A percentile compares a stretch with the other conserved stretches of the same genome.
These are phyloP conservation scores for Rhodotorula sphaerocarpa DNA, from an alignment of 768 basidiomycete genomes.

Conservation along the genomic window DNA sequence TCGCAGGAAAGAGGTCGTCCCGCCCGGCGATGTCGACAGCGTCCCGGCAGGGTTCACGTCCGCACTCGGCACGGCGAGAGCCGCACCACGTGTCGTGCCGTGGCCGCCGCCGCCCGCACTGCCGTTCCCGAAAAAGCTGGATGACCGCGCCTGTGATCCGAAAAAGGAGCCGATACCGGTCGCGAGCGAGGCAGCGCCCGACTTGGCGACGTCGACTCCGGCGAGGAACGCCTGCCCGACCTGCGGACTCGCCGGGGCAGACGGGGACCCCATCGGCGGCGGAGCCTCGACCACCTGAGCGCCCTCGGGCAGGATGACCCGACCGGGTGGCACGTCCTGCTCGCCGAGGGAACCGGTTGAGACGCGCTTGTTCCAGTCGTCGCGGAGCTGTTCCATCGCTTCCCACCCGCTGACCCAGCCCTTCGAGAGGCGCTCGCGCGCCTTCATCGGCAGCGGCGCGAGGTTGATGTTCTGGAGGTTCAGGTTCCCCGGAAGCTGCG, in stretches of 20 bases:
- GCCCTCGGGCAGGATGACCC: too few species aligned
- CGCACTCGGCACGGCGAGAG: neutral
- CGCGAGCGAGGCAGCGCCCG: conserved; percentile 32
- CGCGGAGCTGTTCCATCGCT: conserved; percentile 1
- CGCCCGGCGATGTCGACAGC: neutral
- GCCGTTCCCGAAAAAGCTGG: neutral
- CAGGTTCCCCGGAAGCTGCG: neutral
- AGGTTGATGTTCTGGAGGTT: conserved; percentile 72
- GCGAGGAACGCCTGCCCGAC: conserved; percentile 13
- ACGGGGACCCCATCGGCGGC: neutral
- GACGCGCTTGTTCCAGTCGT: conserved; percentile 1
- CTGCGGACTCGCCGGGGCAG: neutral
- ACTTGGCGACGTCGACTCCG: conserved; percentile 30
- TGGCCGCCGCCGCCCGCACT: too few species aligned
- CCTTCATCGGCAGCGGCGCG: conserved; percentile 46
- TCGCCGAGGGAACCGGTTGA: too few species aligned
- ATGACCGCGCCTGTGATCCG: conserved; percentile 5
- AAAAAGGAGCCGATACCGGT: conserved; percentile 14
- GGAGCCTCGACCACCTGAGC: neutral
- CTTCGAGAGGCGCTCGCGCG: conserved; percentile 7
- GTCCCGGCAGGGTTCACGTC: too few species aligned
- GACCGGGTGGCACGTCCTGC: too few species aligned
- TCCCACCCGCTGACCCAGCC: neutral
- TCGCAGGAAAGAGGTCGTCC: neutral
- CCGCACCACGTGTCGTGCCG: too few species aligned